phyloP scores from a whole-genome alignment of 2,329 filamentous ascomycete genomes.

The Macrophomina tecta region DNA sequence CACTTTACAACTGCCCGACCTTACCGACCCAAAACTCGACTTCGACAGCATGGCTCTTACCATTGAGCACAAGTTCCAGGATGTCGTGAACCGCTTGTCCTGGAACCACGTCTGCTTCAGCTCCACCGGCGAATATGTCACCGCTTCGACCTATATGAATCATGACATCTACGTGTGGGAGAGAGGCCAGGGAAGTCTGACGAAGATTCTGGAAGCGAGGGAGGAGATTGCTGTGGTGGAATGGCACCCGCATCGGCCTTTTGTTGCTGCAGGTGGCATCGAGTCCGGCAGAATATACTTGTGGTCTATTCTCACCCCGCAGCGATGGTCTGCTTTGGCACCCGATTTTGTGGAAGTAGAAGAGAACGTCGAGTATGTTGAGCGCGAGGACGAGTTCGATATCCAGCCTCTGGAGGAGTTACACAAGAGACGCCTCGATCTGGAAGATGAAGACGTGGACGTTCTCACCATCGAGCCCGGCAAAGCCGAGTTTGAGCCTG shows the following conservation, averaged over 20 bases:
- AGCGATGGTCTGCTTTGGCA: constrained; percentile 95
- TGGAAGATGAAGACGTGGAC: constrained; percentile 93
- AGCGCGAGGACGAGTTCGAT: constrained; percentile 96
- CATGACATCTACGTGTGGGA: constrained; percentile 99
- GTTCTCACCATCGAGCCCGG: constrained; percentile 76
- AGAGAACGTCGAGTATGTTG: constrained; percentile 96
- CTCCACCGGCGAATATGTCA: constrained; percentile 92
- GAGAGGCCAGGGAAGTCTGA: constrained; percentile 86
- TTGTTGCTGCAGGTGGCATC: constrained; percentile 88
- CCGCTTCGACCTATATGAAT: constrained; percentile 96
- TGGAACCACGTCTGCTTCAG: constrained; percentile 99
- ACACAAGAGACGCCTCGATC: constrained; percentile 85
- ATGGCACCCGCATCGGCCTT: constrained; percentile 88
- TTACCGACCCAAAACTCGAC: constrained; percentile 68
- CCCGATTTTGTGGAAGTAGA: constrained; percentile 98
- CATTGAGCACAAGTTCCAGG: constrained; percentile 97
- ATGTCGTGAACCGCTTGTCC: constrained; percentile 90
- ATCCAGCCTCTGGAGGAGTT: constrained; percentile 95
- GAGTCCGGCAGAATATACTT: constrained; percentile 94
- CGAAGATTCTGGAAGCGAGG: constrained; percentile 95
- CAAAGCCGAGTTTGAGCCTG: constrained; percentile 62
- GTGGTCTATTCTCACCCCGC: constrained; percentile 93
- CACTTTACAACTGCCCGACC: constrained; percentile 86
- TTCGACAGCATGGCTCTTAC: constrained; percentile 86
- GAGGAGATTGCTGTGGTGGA: constrained; percentile 97